phyloP scores from a whole-genome alignment of 1,284 basidiomycete species.

The Tilletiopsis washingtonensis region DNA sequence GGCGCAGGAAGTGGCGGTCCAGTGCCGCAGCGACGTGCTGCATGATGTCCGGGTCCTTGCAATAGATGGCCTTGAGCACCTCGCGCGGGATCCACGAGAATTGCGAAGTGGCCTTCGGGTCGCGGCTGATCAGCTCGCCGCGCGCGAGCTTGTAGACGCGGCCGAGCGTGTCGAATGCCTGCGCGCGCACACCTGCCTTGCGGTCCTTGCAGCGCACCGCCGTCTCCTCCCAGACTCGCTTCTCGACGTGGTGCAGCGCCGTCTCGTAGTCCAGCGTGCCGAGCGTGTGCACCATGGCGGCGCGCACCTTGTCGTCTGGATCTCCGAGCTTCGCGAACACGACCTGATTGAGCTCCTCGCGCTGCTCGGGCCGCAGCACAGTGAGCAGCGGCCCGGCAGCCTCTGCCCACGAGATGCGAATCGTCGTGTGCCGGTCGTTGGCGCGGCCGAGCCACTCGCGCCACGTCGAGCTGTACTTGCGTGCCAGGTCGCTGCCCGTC shows the following conservation, averaged over 20 bases:
- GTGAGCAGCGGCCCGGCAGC: constrained; percentile 51
- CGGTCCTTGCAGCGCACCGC: constrained; percentile 73
- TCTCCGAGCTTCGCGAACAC: constrained; percentile 63
- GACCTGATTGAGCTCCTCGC: constrained; percentile 60
- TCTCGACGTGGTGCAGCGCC: constrained; percentile 70
- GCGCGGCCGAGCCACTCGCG: constrained; percentile 70
- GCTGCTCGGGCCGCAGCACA: constrained; percentile 18
- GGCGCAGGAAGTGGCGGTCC: constrained; percentile 68
- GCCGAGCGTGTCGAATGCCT: constrained; percentile 70
- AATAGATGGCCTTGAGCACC: constrained; percentile 54
- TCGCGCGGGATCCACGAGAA: constrained; percentile 89
- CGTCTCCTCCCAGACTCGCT: constrained; percentile 59
- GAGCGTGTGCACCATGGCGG: constrained; percentile 73
- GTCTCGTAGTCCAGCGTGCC: constrained; percentile 83
- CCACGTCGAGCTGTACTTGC: constrained; percentile 78
- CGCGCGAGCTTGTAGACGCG: constrained; percentile 74
- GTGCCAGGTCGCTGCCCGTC: constrained; percentile 56
- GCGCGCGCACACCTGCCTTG: constrained; percentile 72
- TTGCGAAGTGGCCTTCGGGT: constrained; percentile 63
- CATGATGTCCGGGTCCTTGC: constrained; percentile 52
- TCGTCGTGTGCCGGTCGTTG: constrained; percentile 65
- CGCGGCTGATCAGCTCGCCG: constrained; percentile 82
- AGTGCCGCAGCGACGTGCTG: constrained; percentile 52
- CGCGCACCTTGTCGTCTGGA: constrained; percentile 83
- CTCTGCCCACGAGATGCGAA: constrained; percentile 75